Percentiles rank a stretch among this genome's conserved stretches.
Conservation (phyloP, 805 yeast species). For the Kuraishia molischiana region DNA sequence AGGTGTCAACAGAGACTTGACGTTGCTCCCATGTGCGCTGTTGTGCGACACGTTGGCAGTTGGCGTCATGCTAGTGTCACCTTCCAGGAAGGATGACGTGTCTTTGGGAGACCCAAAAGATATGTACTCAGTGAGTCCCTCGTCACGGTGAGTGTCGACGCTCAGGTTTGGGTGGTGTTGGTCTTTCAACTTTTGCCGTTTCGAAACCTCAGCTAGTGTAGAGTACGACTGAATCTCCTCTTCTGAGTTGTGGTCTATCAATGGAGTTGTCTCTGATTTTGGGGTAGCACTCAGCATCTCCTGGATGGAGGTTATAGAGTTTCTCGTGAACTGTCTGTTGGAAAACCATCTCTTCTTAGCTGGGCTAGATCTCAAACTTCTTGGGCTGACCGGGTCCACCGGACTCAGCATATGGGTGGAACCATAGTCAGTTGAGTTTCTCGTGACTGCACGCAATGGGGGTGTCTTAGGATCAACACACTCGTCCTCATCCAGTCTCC, state of each 20-base stretch:
- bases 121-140: slow-evolving; percentile 20
- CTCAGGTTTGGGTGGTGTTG: neutral
- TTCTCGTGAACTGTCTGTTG: neutral
- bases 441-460: neutral
- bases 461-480: neutral
- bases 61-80: neutral
- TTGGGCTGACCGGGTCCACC: neutral
- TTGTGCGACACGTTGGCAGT: neutral
- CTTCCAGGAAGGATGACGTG: slow-evolving; percentile 10
- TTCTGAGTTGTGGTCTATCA: neutral
- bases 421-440: neutral
- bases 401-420: neutral
- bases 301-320: slow-evolving; percentile 1
- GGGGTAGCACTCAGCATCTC: neutral
- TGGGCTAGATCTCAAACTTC: neutral
- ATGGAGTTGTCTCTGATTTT: neutral
- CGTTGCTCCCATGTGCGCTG: neutral
- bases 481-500: slow-evolving; percentile 25
- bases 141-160: slow-evolving; percentile 3
- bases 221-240: neutral
- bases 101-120: slow-evolving; percentile 30
- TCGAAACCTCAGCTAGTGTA: neutral
- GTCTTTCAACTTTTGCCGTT: neutral
- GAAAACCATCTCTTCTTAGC: neutral
- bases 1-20: slow-evolving; percentile 10